Evolutionary conservation across 2,329 filamentous ascomycete species (phyloP), one percentile per base, ranked within the genome.

Genomic region (Amphichorda felina): DNA sequence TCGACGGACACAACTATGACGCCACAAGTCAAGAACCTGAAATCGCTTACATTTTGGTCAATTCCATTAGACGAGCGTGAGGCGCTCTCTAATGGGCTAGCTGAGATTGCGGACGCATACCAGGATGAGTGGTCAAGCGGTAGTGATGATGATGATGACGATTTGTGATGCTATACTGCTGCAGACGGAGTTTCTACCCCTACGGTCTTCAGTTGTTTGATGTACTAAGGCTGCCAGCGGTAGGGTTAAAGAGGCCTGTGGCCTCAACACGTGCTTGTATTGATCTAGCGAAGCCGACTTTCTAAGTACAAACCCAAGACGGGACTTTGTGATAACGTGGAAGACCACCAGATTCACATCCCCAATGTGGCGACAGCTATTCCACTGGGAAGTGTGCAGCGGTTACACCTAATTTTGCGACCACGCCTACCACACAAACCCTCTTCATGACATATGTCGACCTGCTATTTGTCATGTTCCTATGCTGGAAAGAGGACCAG

Each of bases 101-200:
- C 82, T 17, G 80, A 83, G 40, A 78, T 96, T 48, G 80, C 82
- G 2, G 88, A 94, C 50, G 83, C 83, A 40, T 96, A 95, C 54
- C 78, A 85, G 45, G 84, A 91, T 41, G 86, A 86, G 2, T 94
- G 85, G 83, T 78, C 76, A 10, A 86, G 81, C 48, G 85, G 78
- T 17, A 80, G 75, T 39, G 82, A 84, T 45, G 69, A 76, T 8
- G 79, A 75, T 15, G 77, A 85, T 39, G 79, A 85, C 34, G 65
- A 72, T 21, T 33, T 54, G n/a, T 51, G 43, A 52, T 16, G n/a
- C n/a, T n/a, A n/a, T n/a, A n/a, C n/a, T n/a, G n/a, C 25, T n/a
- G 15, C n/a, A n/a, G n/a, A n/a, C n/a, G n/a, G n/a, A n/a, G n/a
- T n/a, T n/a, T n/a, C n/a, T n/a, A n/a, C n/a, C n/a, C n/a, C n/a